phyloP scores from a whole-genome alignment of 2,329 filamentous ascomycete genomes.

The Lachnellula cervina region DNA sequence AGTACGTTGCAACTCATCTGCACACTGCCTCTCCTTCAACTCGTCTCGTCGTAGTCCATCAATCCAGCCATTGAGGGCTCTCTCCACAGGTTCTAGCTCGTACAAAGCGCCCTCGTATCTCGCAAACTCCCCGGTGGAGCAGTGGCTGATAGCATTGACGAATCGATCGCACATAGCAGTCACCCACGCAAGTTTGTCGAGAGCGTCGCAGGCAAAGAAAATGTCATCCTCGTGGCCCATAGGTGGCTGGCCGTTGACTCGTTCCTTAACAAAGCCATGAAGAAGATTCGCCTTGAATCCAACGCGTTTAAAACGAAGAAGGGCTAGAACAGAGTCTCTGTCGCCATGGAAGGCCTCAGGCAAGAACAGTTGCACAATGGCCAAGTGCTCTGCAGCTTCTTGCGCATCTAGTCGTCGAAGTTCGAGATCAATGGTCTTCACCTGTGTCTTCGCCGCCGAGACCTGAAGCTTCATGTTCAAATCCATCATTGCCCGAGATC shows the following conservation, averaged over 20 bases:
- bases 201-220: conserved; percentile 72
- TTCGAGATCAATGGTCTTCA: conserved; percentile 91
- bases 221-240: conserved; percentile 70
- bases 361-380: conserved; percentile 83
- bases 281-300: conserved; percentile 82
- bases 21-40: conserved; percentile 77
- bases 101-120: conserved; percentile 75
- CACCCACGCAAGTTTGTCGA: conserved; percentile 84
- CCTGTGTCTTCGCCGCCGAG: conserved; percentile 84
- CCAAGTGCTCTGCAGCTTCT: conserved; percentile 81
- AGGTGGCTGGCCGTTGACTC: conserved; percentile 62
- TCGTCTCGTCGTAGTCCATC: conserved; percentile 80
- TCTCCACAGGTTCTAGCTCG: conserved; percentile 87
- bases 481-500: conserved; percentile 92
- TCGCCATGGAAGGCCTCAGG: conserved; percentile 79
- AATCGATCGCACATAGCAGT: conserved; percentile 79
- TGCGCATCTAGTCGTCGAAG: conserved; percentile 81
- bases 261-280: conserved; percentile 73
- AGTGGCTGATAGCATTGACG: conserved; percentile 72
- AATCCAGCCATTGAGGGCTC: conserved; percentile 82
- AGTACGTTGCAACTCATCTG: conserved; percentile 74
- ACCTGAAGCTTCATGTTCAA: conserved; percentile 90
- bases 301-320: conserved; percentile 82
- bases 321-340: conserved; percentile 78
- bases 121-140: conserved; percentile 72